These are phyloP conservation scores for Rhizopogon vesiculosus DNA, from an alignment of 768 basidiomycete species.

Conservation along the genomic window DNA sequence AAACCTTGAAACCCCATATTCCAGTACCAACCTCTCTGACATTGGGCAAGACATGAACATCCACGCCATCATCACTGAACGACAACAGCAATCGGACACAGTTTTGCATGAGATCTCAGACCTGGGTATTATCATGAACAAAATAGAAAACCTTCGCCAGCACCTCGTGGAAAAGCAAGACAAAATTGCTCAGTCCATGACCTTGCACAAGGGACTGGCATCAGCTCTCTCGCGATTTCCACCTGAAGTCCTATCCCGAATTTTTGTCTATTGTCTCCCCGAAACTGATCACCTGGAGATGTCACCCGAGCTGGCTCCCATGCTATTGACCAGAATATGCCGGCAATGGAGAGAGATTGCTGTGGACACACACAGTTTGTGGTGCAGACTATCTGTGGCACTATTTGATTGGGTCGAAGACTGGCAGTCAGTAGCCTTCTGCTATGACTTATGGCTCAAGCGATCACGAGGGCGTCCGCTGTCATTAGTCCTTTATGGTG, in stretches of 20 bases:
- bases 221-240: constrained; percentile 35
- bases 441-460: not conserved
- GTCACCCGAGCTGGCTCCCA: too few species aligned
- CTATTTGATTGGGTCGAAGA: not conserved
- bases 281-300: too few species aligned
- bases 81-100: constrained; percentile 11
- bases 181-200: constrained; percentile 13
- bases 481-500: not conserved
- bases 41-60: constrained; percentile 9
- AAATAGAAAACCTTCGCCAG: constrained; percentile 4
- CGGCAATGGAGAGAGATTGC: not conserved
- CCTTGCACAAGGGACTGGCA: constrained; percentile 15
- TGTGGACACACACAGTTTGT: not conserved
- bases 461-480: not conserved
- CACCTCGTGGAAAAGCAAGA: constrained; percentile 8
- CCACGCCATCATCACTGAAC: constrained; percentile 10
- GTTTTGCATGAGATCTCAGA: constrained; percentile 8
- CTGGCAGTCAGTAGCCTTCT: not conserved
- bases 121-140: constrained; percentile 10
- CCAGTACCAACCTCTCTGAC: constrained; percentile 7
- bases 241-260: constrained; percentile 41
- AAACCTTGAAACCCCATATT: not conserved
- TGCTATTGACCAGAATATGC: too few species aligned
- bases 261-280: constrained; percentile 35
- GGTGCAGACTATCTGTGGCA: not conserved